Evolutionary conservation across 2,329 filamentous ascomycete species (phyloP).

Genomic region (Chrysoporthe deuterocubensis): DNA sequence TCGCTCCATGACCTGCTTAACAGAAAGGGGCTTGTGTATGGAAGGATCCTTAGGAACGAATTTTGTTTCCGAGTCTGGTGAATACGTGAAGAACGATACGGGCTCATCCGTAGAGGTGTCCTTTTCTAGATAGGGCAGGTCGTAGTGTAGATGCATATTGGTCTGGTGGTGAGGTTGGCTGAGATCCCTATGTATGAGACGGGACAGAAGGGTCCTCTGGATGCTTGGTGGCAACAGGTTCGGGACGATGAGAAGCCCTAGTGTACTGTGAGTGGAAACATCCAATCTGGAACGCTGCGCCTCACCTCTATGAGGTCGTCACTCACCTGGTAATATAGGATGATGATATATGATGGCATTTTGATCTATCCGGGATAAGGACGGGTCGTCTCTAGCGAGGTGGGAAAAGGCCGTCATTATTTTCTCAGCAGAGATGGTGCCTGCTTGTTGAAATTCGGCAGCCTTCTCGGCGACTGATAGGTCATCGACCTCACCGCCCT

Average conservation of each 20-base stretch:
- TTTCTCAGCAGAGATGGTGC: conserved; percentile 47
- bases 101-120: conserved; percentile 12
- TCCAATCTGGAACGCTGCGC: not conserved
- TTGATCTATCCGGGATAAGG: conserved; percentile 41
- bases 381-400: conserved; percentile 41
- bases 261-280: conserved; percentile 8
- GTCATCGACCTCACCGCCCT: conserved; percentile 62
- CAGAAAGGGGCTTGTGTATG: conserved; percentile 75
- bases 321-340: conserved; percentile 68
- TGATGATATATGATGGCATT: conserved; percentile 64
- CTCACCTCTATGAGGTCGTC: not conserved
- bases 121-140: conserved; percentile 37
- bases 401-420: conserved; percentile 49
- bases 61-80: conserved; percentile 54
- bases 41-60: conserved; percentile 70
- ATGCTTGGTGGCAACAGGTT: conserved; percentile 70
- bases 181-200: conserved; percentile 70
- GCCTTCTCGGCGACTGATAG: conserved; percentile 43
- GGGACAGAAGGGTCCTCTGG: conserved; percentile 72
- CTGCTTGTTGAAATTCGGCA: conserved; percentile 50
- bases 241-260: conserved; percentile 81
- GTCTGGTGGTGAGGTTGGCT: conserved; percentile 76
- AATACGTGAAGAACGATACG: conserved; percentile 59
- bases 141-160: conserved; percentile 63
- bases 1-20: conserved; percentile 72